Base-by-base conservation (phyloP, 2,329 filamentous ascomycete species). In the Colletotrichum acutatum region DNA sequence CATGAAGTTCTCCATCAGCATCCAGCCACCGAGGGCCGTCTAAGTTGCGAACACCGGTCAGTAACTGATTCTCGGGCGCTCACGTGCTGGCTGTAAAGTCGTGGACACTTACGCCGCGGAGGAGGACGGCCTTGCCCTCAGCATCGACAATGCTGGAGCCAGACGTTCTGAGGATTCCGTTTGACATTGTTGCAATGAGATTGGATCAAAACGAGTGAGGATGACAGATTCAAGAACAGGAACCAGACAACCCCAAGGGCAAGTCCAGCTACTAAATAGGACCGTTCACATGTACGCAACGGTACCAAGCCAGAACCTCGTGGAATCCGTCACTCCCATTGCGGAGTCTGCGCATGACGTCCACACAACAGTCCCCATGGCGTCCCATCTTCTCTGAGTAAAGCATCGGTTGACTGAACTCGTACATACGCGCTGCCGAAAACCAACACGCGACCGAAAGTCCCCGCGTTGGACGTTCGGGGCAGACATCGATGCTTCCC, bases 1-100 rank as follows among this genome's bases (percentile, higher is more conserved):
- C 75, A 91, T 91, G 83, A 91, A 91, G 78, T 90, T 91, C 78
- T 90, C 88, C 87, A 89, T 89, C 71, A 81, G 80, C 59, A 82
- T 78, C 78, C 80, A 79, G 26, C 80, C 80, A 14, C 80, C 80
- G 1, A 82, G 67, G 5, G 75, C 80, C 4, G 80, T 82, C 77
- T 14, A 22, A 14, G 9, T 2, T 1, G 37, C 7, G 19, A 5
- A 37, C 0, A 2, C 4, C 3, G 30, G 32, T 54, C 28, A 62
- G n/a, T 22, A 22, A 8, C 6, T 19, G 19, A 5, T 14, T 6
- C 14, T 8, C 2, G 16, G 14, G 6, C 16, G 32, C 8, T 26
- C n/a, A n/a, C 30, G 19, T 8, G 8, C 1, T 8, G 19, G 22
- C 4, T 7, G 3, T 5, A 7, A 42, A 42, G 37, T 42, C 14